A percentile compares a stretch with the other conserved stretches of the same genome.
phyloP scores from a whole-genome alignment of 2,329 filamentous ascomycete genomes.

The Fusarium keratoplasticum region DNA sequence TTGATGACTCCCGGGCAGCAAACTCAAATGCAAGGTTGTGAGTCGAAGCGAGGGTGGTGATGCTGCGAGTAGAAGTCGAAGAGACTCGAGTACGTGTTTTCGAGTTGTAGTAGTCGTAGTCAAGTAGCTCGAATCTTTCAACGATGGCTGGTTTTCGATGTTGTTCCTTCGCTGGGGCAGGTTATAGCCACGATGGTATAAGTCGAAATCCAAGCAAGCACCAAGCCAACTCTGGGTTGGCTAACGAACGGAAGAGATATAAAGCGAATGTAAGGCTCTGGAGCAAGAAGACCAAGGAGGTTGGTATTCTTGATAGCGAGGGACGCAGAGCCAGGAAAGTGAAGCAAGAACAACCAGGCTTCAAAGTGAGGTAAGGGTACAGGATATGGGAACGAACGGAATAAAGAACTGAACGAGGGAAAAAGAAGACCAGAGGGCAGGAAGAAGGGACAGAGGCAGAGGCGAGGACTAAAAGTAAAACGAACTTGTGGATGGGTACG shows the following conservation, averaged over 20 bases:
- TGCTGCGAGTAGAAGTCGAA: not conserved
- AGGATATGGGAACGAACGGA: conserved; percentile 29
- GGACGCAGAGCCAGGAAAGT: conserved; percentile 22
- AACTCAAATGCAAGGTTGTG: conserved; percentile 5
- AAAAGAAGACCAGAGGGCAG: conserved; percentile 15
- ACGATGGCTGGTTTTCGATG: conserved; percentile 6
- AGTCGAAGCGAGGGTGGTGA: not conserved
- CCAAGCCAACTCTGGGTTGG: conserved; percentile 15
- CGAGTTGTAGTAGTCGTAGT: not conserved
- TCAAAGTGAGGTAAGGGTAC: conserved; percentile 22
- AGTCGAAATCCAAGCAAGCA: conserved; percentile 7
- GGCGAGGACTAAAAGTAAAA: conserved; percentile 38
- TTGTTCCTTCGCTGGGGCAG: conserved; percentile 1
- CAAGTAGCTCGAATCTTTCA: not conserved
- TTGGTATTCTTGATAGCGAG: conserved; percentile 21
- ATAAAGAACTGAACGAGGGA: conserved; percentile 31
- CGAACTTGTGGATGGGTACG: conserved; percentile 38
- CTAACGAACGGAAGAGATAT: conserved; percentile 29
- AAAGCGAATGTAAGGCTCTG: conserved; percentile 39
- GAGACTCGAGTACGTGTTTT: not conserved
- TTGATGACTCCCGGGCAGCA: conserved; percentile 11
- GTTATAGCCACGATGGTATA: conserved; percentile 14
- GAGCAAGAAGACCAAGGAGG: conserved; percentile 2
- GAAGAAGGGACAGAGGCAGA: conserved; percentile 27
- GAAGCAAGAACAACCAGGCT: conserved; percentile 19